Evolutionary conservation across 208 protist genomes (phyloP).

Genomic region (Leishmania martiniquensis): DNA sequence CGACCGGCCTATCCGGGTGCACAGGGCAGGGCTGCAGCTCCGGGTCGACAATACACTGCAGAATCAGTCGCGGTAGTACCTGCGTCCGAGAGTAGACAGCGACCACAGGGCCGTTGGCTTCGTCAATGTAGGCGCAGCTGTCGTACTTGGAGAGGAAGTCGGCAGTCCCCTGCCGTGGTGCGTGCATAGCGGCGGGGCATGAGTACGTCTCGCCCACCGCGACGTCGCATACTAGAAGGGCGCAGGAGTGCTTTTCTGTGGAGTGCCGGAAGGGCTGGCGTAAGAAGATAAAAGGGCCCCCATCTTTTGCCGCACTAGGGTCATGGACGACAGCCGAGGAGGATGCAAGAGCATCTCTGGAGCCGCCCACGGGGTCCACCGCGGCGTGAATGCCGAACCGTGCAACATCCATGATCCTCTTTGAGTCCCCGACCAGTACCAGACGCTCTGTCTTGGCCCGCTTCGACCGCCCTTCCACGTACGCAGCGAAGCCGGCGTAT

Average conservation of each 20-base stretch:
- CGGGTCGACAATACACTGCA: slow-evolving; percentile 69
- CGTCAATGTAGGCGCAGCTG: slow-evolving; percentile 54
- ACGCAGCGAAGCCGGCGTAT: slow-evolving; percentile 42
- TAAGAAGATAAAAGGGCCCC: slow-evolving; percentile 44
- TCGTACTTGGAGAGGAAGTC: slow-evolving; percentile 54
- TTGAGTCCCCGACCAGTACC: slow-evolving; percentile 58
- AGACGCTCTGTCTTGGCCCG: slow-evolving; percentile 52
- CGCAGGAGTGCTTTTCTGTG: slow-evolving; percentile 34
- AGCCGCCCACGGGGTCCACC: background rate
- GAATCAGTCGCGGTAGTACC: slow-evolving; percentile 60
- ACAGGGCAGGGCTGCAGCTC: slow-evolving; percentile 56
- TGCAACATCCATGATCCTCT: slow-evolving; percentile 36
- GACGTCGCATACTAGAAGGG: slow-evolving; percentile 75
- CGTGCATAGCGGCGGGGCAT: slow-evolving; percentile 24
- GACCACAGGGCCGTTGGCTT: slow-evolving; percentile 37
- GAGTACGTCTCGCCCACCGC: slow-evolving; percentile 50
- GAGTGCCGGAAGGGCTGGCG: slow-evolving; percentile 59
- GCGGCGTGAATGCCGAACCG: slow-evolving; percentile 34
- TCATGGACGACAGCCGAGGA: background rate
- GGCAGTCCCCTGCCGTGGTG: slow-evolving; percentile 26
- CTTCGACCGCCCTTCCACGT: slow-evolving; percentile 35
- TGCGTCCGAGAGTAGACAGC: slow-evolving; percentile 62
- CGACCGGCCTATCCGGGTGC: slow-evolving; percentile 60
- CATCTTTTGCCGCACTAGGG: background rate
- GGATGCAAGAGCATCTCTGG: background rate